Evolutionary conservation across 306 rosid species (phyloP).

Genomic region (Prunus dulcis): DNA sequence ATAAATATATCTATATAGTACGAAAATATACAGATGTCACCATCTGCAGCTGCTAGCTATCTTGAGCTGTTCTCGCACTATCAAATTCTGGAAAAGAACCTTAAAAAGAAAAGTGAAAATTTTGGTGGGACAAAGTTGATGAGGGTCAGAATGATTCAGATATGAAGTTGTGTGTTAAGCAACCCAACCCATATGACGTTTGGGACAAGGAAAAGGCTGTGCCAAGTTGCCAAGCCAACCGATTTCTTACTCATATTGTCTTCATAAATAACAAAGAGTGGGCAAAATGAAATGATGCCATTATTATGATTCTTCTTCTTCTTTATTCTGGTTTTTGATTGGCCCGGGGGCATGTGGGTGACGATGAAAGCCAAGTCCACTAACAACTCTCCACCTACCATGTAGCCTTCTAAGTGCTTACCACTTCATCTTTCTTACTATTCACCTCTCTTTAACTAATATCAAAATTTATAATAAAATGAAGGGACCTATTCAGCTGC

Average conservation of each 20-base stretch:
- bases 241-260: neutral
- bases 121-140: too few relatives aligned
- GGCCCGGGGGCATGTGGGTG: constrained; percentile 23
- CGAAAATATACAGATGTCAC: neutral
- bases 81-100: neutral
- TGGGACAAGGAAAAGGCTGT: neutral
- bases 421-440: constrained; percentile 12
- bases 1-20: neutral
- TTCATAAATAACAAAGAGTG: neutral
- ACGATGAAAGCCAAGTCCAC: constrained; percentile 38
- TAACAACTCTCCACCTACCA: constrained; percentile 34
- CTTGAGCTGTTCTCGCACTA: too few relatives aligned
- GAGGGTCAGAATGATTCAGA: too few relatives aligned
- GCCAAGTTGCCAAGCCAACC: neutral
- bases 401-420: constrained; percentile 21
- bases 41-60: too few relatives aligned
- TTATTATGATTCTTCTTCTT: neutral
- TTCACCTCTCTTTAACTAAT: neutral
- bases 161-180: too few relatives aligned
- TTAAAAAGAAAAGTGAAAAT: neutral
- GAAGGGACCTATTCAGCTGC: neutral
- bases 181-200: neutral
- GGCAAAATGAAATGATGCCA: constrained; percentile 1
- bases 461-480: neutral
- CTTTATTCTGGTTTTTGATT: neutral